Evolutionary conservation across 139 green algal genomes (phyloP).

Genomic region (Monoraphidium neglectum): DNA sequence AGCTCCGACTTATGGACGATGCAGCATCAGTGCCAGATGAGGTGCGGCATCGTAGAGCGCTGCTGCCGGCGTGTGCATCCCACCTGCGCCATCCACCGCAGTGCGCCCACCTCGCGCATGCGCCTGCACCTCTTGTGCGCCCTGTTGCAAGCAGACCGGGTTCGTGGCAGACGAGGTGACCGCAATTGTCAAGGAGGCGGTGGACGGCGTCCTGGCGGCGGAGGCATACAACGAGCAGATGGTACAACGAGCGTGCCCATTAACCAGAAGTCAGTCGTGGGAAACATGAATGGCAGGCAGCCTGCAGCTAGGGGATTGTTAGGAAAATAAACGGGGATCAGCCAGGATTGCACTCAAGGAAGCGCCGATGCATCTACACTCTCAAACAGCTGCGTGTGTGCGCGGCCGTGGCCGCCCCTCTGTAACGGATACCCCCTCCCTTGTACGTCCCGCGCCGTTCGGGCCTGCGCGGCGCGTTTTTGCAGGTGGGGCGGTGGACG

Average conservation of each 20-base stretch:
- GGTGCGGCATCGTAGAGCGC: too few relatives aligned
- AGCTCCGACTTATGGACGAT: too few relatives aligned
- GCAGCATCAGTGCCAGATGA: too few relatives aligned
- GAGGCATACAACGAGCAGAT: constrained; percentile 72
- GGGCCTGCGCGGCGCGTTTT: not conserved
- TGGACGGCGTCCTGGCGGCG: constrained; percentile 76
- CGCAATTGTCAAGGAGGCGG: constrained; percentile 85
- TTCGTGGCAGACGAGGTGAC: constrained; percentile 84
- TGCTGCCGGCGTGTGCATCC: too few relatives aligned
- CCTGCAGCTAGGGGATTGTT: not conserved
- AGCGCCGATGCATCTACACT: too few relatives aligned
- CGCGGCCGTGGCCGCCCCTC: not conserved
- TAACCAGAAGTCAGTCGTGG: not conserved
- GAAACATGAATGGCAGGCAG: not conserved
- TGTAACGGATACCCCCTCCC: not conserved
- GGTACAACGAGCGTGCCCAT: constrained; percentile 38
- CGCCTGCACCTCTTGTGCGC: too few relatives aligned
- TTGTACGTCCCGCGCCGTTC: too few relatives aligned
- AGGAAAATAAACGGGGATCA: not conserved
- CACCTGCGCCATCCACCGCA: too few relatives aligned
- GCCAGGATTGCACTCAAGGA: not conserved
- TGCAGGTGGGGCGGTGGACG: constrained; percentile 80
- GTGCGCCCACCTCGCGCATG: too few relatives aligned
- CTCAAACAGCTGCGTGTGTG: not conserved
- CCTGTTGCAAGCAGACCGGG: constrained; percentile 71